These are phyloP conservation scores for Aureobasidium sp. DNA, from an alignment of 2,329 filamentous ascomycete species.

Conservation along the genomic window DNA sequence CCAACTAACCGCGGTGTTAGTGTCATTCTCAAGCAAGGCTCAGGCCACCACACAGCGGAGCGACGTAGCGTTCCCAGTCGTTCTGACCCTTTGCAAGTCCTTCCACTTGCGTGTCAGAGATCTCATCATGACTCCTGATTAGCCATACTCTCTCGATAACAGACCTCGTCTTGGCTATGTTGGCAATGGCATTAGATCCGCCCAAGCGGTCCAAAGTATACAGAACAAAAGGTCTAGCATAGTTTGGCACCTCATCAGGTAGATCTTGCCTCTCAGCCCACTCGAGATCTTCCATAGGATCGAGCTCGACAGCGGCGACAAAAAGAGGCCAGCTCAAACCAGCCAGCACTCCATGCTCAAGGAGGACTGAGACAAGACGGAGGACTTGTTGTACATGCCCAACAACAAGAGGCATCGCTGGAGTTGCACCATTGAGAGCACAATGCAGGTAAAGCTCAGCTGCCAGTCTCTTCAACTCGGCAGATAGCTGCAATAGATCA, in stretches of 20 bases:
- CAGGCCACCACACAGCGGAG: conserved; percentile 34
- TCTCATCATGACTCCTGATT: conserved; percentile 30
- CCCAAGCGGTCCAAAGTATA: conserved; percentile 33
- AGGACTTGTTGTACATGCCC: conserved; percentile 27
- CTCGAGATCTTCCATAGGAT: conserved; percentile 27
- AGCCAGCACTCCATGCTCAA: conserved; percentile 25
- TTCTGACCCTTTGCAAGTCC: conserved; percentile 24
- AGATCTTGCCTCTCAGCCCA: conserved; percentile 19
- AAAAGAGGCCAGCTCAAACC: conserved; percentile 37
- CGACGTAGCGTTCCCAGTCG: conserved; percentile 36
- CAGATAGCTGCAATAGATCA: conserved; percentile 26
- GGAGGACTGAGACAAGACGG: conserved; percentile 25
- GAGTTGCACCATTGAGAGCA: conserved; percentile 35
- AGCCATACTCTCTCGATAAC: conserved; percentile 43
- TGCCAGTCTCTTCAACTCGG: conserved; percentile 37
- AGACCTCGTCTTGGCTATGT: conserved; percentile 36
- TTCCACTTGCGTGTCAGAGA: conserved; percentile 3
- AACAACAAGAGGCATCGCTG: conserved; percentile 26
- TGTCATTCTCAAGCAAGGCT: conserved; percentile 27
- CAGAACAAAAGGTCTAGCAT: conserved; percentile 33
- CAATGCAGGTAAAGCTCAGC: conserved; percentile 40
- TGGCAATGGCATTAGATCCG: conserved; percentile 35
- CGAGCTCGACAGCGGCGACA: conserved; percentile 36
- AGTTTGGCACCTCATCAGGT: conserved; percentile 16
- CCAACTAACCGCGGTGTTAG: neutral